These are phyloP conservation scores for Waltiozyma sp. DNA, from an alignment of 1,139 yeast species.

Conservation along the genomic window DNA sequence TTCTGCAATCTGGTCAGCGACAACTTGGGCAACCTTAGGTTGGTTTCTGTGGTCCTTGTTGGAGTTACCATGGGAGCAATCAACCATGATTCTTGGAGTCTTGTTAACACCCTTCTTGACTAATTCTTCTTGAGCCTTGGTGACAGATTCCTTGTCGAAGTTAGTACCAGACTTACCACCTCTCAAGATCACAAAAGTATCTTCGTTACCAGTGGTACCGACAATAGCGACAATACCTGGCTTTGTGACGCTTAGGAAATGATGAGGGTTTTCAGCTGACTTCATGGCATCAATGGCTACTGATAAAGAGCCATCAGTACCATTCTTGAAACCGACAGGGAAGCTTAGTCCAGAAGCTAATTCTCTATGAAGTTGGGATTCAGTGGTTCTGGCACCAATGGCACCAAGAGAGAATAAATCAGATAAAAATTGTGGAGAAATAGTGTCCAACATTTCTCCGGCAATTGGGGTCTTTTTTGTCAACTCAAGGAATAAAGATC, in stretches of 20 bases:
- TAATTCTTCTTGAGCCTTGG: conserved; percentile 56
- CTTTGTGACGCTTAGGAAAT: conserved; percentile 86
- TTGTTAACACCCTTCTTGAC: conserved; percentile 44
- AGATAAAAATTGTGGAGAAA: conserved; percentile 85
- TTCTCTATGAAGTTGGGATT: conserved; percentile 93
- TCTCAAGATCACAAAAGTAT: conserved; percentile 83
- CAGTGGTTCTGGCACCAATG: conserved; percentile 96
- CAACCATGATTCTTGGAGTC: conserved; percentile 79
- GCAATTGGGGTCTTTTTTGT: conserved; percentile 85
- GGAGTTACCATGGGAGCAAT: conserved; percentile 96
- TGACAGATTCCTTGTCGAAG: conserved; percentile 65
- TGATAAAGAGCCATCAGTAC: conserved; percentile 87
- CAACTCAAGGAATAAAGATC: conserved; percentile 76
- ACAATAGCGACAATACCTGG: conserved; percentile 94
- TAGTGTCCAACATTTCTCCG: conserved; percentile 95
- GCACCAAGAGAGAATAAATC: conserved; percentile 92
- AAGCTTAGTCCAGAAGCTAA: conserved; percentile 89
- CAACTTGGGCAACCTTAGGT: conserved; percentile 76
- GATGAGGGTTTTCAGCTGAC: conserved; percentile 90
- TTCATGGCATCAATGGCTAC: conserved; percentile 92
- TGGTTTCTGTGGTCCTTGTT: conserved; percentile 84
- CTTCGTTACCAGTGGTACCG: conserved; percentile 88
- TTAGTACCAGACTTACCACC: conserved; percentile 94
- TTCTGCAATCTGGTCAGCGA: conserved; percentile 66
- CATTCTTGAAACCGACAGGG: conserved; percentile 97